Evolutionary conservation across 2,329 filamentous ascomycete genomes (phyloP).

Genomic region (Trichoderma cornu-damae): DNA sequence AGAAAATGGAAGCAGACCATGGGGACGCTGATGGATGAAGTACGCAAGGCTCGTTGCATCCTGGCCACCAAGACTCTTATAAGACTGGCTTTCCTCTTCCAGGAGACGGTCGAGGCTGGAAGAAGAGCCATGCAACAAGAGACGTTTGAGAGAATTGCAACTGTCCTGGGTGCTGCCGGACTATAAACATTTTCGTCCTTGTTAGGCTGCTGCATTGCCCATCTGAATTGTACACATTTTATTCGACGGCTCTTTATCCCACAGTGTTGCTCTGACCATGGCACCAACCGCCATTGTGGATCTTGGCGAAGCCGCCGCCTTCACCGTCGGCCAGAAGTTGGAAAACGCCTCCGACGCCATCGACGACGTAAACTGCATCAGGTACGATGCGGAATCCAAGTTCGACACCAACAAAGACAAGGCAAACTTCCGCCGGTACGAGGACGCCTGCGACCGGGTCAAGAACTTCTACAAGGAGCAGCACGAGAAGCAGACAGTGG

Average conservation of each 20-base stretch:
- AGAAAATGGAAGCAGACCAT: background rate
- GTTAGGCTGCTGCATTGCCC: no score
- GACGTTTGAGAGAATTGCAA: background rate
- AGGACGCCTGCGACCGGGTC: constrained; percentile 75
- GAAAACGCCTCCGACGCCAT: constrained; percentile 46
- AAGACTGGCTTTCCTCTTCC: background rate
- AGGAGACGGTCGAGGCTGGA: background rate
- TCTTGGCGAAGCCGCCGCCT: constrained; percentile 13
- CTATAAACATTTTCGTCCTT: background rate
- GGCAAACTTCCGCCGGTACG: constrained; percentile 74
- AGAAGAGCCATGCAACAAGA: background rate
- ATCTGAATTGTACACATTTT: background rate
- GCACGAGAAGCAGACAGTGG: constrained; percentile 67
- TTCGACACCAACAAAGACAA: constrained; percentile 76
- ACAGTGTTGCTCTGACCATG: constrained; percentile 21
- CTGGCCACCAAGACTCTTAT: background rate
- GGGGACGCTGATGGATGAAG: background rate
- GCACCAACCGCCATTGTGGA: constrained; percentile 25
- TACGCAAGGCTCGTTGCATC: constrained; percentile 11
- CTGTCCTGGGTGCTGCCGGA: background rate
- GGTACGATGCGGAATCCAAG: constrained; percentile 50
- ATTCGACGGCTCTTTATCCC: background rate
- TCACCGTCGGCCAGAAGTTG: constrained; percentile 32
- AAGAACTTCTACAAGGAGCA: constrained; percentile 79
- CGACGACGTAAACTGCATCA: constrained; percentile 51